phyloP scores from a whole-genome alignment of 768 basidiomycete genomes.

The Mycena haematopus region DNA sequence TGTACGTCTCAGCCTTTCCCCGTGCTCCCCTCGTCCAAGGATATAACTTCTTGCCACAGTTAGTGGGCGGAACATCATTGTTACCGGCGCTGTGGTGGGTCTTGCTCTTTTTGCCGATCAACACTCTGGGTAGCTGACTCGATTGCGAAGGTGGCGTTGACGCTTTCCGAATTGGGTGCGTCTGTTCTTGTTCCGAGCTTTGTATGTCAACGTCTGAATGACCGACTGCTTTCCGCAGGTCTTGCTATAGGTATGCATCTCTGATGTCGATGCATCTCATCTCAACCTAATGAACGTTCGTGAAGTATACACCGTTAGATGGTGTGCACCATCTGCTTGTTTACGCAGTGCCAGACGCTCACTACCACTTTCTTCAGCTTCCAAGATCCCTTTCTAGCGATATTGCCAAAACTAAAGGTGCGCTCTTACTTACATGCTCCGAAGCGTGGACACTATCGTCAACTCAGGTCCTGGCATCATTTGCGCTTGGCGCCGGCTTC shows the following conservation, averaged over 20 bases:
- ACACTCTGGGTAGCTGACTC: constrained; percentile 2
- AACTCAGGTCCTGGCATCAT: no score
- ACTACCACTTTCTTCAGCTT: constrained; percentile 39
- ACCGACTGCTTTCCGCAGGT: constrained; percentile 30
- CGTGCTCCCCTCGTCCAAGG: background rate
- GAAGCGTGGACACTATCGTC: no score
- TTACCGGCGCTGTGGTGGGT: constrained; percentile 56
- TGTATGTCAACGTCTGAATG: no score
- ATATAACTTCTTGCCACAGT: constrained; percentile 42
- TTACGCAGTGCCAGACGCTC: background rate
- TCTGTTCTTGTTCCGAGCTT: background rate
- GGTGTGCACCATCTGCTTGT: constrained; percentile 40
- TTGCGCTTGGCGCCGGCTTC: no score
- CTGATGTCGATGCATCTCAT: no score
- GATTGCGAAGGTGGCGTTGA: constrained; percentile 44
- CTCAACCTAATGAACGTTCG: background rate
- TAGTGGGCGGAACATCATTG: constrained; percentile 55
- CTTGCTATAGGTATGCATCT: constrained; percentile 45
- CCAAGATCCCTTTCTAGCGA: constrained; percentile 38
- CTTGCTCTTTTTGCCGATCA: background rate
- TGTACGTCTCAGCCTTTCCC: constrained; percentile 44
- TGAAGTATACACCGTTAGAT: constrained; percentile 51
- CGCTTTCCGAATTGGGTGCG: constrained; percentile 52
- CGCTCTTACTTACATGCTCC: background rate
- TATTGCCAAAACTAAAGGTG: constrained; percentile 47